These are phyloP conservation scores for Globisporangium takayamanum DNA, from an alignment of 352 stramenopile genomes.

Conservation along the genomic window DNA sequence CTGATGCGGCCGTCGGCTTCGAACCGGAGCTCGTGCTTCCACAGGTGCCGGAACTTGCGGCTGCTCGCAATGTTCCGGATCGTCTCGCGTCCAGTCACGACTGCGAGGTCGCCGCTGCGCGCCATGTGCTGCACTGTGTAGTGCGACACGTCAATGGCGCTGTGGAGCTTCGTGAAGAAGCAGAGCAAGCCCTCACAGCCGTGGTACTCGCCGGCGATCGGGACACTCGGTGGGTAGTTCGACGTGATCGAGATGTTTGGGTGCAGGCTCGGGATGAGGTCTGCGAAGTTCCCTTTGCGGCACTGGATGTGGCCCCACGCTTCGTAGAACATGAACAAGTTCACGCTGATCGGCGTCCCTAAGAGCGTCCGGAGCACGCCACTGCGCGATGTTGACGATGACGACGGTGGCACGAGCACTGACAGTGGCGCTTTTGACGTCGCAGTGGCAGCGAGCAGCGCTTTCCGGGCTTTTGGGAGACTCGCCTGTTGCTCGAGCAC, in stretches of 20 bases:
- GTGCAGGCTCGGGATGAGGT: constrained; percentile 71
- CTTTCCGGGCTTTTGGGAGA: constrained; percentile 29
- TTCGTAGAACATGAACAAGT: constrained; percentile 67
- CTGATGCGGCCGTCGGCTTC: constrained; percentile 72
- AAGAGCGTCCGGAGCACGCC: constrained; percentile 43
- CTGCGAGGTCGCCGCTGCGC: constrained; percentile 59
- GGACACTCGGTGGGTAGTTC: constrained; percentile 67
- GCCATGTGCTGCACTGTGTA: constrained; percentile 67
- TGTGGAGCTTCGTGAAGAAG: constrained; percentile 72
- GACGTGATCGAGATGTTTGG: constrained; percentile 71
- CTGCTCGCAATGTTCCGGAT: constrained; percentile 60
- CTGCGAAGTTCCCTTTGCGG: constrained; percentile 72
- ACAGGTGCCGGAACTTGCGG: constrained; percentile 73
- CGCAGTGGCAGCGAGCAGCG: constrained; percentile 1
- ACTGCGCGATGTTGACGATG: background rate
- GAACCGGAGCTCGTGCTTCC: constrained; percentile 80
- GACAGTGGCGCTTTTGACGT: background rate
- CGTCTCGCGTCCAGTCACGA: constrained; percentile 75
- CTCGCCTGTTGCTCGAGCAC: constrained; percentile 50
- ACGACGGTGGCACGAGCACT: background rate
- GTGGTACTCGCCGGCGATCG: constrained; percentile 65
- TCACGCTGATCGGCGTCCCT: constrained; percentile 44
- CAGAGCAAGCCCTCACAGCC: constrained; percentile 52
- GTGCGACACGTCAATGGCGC: constrained; percentile 59
- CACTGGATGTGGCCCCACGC: constrained; percentile 65